Conservation (phyloP, 202 grass and related monocot species). For the Carex sylvatica region DNA sequence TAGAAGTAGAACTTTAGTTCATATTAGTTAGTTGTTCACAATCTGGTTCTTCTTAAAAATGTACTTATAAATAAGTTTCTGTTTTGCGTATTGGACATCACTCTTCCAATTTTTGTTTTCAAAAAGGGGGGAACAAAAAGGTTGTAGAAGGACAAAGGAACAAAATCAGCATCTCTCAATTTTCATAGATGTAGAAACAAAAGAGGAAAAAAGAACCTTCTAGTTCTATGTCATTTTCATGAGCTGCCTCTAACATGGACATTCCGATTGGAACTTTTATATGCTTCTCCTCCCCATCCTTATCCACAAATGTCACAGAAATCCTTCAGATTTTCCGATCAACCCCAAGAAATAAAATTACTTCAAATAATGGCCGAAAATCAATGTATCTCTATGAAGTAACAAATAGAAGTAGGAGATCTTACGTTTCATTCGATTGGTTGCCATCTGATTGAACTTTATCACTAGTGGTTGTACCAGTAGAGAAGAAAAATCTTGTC, state of each 20-base stretch:
- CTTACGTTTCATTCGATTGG: constrained; percentile 61
- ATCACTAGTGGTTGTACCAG: constrained; percentile 32
- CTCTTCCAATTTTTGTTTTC: background rate
- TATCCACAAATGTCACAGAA: constrained; percentile 80
- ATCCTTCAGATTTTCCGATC: constrained; percentile 47
- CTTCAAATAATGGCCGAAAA: constrained; percentile 27
- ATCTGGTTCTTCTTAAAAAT: background rate
- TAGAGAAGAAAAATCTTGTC: constrained; percentile 56
- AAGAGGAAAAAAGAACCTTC: constrained; percentile 53
- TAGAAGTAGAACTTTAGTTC: background rate
- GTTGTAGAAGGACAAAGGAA: background rate
- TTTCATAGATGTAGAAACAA: background rate
- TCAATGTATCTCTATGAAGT: constrained; percentile 7
- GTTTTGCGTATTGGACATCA: background rate
- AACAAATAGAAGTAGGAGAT: constrained; percentile 1
- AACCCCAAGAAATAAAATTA: background rate
- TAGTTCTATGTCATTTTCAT: constrained; percentile 97
- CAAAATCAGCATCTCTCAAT: background rate
- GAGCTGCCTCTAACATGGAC: constrained; percentile 89
- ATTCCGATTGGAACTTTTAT: constrained; percentile 89
- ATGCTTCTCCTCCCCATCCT: constrained; percentile 58
- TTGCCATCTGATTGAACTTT: constrained; percentile 22
- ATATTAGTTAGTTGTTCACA: background rate
- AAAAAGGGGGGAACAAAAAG: background rate
- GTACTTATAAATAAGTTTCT: background rate